These are phyloP conservation scores for Gloeopeniophorella convolvens DNA, from an alignment of 768 basidiomycete species.

Conservation along the genomic window DNA sequence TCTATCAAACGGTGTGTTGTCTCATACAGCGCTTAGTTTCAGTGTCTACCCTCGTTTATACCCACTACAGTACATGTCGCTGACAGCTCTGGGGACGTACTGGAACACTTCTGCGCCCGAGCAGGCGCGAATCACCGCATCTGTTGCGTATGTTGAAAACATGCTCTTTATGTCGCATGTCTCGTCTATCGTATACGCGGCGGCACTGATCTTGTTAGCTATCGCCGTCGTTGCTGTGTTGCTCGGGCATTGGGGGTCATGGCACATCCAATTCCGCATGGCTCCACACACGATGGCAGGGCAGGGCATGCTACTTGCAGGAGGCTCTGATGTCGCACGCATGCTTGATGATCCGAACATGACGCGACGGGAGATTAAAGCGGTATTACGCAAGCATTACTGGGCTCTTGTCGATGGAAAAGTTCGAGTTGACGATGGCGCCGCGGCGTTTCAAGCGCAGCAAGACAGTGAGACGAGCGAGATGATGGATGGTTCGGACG, in stretches of 20 bases:
- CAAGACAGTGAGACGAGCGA: too few relatives aligned
- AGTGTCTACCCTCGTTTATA: not conserved
- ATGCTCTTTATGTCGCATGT: not conserved
- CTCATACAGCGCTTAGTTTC: too few relatives aligned
- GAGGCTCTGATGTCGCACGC: not conserved
- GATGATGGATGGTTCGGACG: too few relatives aligned
- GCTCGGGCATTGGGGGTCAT: not conserved
- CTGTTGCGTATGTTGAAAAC: not conserved
- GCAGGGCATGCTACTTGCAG: not conserved
- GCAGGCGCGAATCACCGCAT: not conserved
- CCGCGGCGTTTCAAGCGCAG: too few relatives aligned
- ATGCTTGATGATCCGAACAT: not conserved
- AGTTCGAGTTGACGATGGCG: not conserved
- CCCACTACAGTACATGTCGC: not conserved
- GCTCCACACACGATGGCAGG: not conserved
- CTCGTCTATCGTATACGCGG: not conserved
- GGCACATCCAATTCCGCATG: not conserved
- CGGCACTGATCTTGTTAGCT: not conserved
- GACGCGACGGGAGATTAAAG: not conserved
- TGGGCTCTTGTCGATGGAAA: not conserved
- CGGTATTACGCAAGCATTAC: not conserved
- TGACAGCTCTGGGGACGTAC: not conserved
- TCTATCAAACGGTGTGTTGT: not conserved
- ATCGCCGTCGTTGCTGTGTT: not conserved
- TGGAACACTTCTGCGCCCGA: not conserved